Conservation (phyloP, 306 rosid species). For the Acacia confusa region DNA sequence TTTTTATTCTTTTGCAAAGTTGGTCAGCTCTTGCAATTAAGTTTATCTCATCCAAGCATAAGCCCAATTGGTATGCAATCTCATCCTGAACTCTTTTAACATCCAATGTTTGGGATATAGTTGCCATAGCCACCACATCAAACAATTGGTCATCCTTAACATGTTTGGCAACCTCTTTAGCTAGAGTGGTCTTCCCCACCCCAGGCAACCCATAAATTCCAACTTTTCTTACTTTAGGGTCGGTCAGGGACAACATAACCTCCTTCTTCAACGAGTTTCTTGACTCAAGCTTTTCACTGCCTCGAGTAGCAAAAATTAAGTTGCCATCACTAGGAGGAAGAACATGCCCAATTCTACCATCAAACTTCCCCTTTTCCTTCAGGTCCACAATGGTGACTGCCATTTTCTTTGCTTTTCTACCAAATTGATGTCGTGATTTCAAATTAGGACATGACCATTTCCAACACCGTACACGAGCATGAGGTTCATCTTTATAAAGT, state of each 20-base stretch:
- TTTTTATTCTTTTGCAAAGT: no score
- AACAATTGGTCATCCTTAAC: background rate
- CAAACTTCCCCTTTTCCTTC: background rate
- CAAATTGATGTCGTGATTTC: background rate
- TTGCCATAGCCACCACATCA: background rate
- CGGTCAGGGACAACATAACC: background rate
- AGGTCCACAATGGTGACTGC: background rate
- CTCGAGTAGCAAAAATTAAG: background rate
- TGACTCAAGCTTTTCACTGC: background rate
- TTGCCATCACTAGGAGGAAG: background rate
- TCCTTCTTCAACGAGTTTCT: background rate
- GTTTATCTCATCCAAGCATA: background rate
- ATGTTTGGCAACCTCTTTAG: background rate
- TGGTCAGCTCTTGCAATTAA: no score
- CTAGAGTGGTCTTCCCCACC: background rate
- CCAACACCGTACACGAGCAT: background rate
- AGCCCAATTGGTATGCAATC: background rate
- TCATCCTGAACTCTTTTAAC: background rate
- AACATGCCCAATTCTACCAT: background rate
- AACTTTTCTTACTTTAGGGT: background rate
- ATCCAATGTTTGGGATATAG: background rate
- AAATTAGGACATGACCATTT: slow-evolving; percentile 13
- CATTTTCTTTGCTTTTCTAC: slow-evolving; percentile 29
- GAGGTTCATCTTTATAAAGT: background rate
- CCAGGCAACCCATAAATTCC: background rate